Conservation (phyloP, 352 stramenopile genomes). For the Blastocystis sp. region DNA sequence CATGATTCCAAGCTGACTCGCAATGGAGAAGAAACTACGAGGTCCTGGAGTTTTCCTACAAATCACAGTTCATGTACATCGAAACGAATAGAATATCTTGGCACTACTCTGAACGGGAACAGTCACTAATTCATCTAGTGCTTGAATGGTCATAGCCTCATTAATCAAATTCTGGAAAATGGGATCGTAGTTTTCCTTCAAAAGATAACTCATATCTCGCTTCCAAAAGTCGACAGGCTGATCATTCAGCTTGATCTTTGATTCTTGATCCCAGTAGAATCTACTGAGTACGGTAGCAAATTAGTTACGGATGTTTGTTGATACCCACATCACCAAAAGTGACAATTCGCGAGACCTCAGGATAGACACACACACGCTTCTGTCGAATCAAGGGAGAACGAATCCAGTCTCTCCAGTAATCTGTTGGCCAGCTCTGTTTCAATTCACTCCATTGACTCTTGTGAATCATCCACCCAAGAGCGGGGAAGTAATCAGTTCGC, state of each 20-base stretch:
- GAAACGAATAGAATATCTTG: slow-evolving; percentile 39
- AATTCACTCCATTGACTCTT: slow-evolving; percentile 68
- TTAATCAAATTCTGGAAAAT: slow-evolving; percentile 16
- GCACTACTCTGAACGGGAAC: not conserved
- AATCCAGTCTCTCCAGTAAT: slow-evolving; percentile 81
- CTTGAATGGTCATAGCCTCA: not conserved
- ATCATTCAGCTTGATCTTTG: slow-evolving; percentile 69
- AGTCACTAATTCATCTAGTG: not conserved
- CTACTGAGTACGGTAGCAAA: not conserved
- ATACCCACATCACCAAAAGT: slow-evolving; percentile 73
- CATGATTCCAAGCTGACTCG: slow-evolving; percentile 70
- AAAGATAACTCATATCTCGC: slow-evolving; percentile 70
- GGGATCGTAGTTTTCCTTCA: slow-evolving; percentile 66
- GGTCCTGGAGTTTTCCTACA: slow-evolving; percentile 62
- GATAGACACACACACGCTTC: slow-evolving; percentile 68
- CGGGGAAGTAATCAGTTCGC: slow-evolving; percentile 76
- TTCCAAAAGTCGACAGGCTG: slow-evolving; percentile 63
- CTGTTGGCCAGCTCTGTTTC: slow-evolving; percentile 66
- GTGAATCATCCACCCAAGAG: slow-evolving; percentile 77
- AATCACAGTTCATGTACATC: slow-evolving; percentile 61
- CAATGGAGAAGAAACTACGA: slow-evolving; percentile 67
- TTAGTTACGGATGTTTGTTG: slow-evolving; percentile 63
- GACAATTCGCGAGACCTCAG: slow-evolving; percentile 73
- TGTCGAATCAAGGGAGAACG: slow-evolving; percentile 67
- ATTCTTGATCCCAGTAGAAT: slow-evolving; percentile 66